Percentiles rank a stretch among this genome's conserved stretches.
Evolutionary conservation across 108 stramenopile species (phyloP).

Genomic region (Cyclostephanos tholiformis): DNA sequence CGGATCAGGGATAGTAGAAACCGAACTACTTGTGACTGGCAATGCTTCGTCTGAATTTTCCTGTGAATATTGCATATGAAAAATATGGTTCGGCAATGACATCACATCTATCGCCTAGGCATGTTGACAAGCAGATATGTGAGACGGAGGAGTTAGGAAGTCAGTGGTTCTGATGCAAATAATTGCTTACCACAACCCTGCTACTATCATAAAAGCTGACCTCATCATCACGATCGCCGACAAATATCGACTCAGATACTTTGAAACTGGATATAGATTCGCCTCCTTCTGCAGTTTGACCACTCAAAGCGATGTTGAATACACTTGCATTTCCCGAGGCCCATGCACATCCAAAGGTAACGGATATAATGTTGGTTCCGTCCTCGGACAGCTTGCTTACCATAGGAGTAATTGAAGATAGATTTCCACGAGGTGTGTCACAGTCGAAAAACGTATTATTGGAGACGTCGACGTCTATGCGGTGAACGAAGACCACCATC

Average conservation of each 20-base stretch:
- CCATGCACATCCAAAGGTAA: conserved; percentile 64
- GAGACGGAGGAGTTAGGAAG: conserved; percentile 34
- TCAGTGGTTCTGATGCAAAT: conserved; percentile 39
- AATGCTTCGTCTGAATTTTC: conserved; percentile 3
- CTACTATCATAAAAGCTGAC: conserved; percentile 53
- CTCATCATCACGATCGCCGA: conserved; percentile 46
- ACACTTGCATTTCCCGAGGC: conserved; percentile 57
- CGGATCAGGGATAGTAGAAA: conserved; percentile 5
- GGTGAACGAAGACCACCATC: conserved; percentile 30
- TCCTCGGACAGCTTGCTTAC: conserved; percentile 24
- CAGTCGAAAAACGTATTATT: conserved; percentile 20
- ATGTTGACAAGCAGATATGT: not conserved
- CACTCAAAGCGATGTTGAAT: conserved; percentile 30
- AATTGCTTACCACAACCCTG: conserved; percentile 54
- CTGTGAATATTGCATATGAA: conserved; percentile 11
- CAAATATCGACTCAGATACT: conserved; percentile 38
- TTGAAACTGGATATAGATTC: conserved; percentile 8
- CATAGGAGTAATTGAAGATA: conserved; percentile 41
- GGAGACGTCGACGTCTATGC: conserved; percentile 8
- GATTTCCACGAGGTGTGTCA: conserved; percentile 9
- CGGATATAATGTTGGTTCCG: conserved; percentile 24
- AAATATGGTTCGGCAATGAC: conserved; percentile 40
- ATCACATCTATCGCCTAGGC: conserved; percentile 34
- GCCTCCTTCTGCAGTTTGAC: not conserved
- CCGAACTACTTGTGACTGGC: not conserved